These are phyloP conservation scores for Lactifluus hygrophoroides DNA, from an alignment of 768 basidiomycete genomes.

Conservation along the genomic window DNA sequence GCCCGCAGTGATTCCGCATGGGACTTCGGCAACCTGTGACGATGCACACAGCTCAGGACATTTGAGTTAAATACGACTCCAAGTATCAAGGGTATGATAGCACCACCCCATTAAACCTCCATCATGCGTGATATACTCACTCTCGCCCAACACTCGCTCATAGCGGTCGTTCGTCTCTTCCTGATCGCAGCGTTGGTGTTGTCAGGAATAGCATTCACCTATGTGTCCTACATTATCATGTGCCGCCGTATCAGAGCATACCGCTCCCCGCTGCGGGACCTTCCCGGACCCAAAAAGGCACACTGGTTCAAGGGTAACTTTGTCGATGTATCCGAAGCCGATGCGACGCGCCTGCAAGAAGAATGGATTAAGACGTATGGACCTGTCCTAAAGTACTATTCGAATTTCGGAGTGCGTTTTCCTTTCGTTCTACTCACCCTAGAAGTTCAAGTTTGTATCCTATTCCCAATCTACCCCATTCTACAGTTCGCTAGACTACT, in stretches of 20 bases:
- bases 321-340: not conserved
- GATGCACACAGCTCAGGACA: no score
- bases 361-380: slow-evolving; percentile 16
- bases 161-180: not conserved
- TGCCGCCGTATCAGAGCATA: not conserved
- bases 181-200: not conserved
- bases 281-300: slow-evolving; percentile 7
- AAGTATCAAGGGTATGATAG: no score
- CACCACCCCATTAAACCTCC: no score
- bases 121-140: not conserved
- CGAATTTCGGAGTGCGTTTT: slow-evolving; percentile 5
- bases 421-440: no score
- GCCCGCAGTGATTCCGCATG: no score
- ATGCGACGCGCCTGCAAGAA: slow-evolving; percentile 10
- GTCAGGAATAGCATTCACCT: not conserved
- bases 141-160: not conserved
- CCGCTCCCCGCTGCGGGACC: slow-evolving; percentile 1
- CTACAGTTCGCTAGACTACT: slow-evolving; percentile 23
- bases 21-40: no score
- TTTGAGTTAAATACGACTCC: no score
- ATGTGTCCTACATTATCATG: not conserved
- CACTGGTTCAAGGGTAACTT: slow-evolving; percentile 8
- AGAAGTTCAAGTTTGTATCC: not conserved
- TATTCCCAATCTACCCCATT: no score
- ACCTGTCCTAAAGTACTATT: not conserved